Base-by-base conservation (phyloP, 2,329 filamentous ascomycete genomes). In the Xylaria sp. region DNA sequence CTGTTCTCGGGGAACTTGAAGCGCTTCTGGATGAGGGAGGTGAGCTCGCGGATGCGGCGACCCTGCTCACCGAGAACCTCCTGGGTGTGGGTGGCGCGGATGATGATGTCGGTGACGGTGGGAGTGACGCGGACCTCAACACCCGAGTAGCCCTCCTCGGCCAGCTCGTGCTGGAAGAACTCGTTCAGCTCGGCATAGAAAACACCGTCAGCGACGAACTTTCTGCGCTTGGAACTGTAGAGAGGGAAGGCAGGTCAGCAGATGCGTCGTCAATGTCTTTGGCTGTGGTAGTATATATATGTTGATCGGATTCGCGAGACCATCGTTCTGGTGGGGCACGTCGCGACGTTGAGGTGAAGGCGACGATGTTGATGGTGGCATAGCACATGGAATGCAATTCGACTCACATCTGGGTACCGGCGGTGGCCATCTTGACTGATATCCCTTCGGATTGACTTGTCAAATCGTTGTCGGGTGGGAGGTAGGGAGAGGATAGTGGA, bases 1-100 rank as follows among this genome's bases (percentile, higher is more conserved):
- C 90, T 95, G 90, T 97, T 97, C 85, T 97, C 93, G 82, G 94
- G 93, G 89, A 99, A 99, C 87, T 97, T 97, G 91, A 99, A 99
- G 78, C 94, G 92, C 90, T 99, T 97, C 86, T 99, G 95, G 86
- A 99, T 99, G 78, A 99, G 89, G 76, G 92, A 97, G 78, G 94
- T 99, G 81, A 99, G 92, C 87, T 99, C 94, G 80, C 94, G 93
- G 81, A 99, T 99, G 84, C 94, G 91, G 84, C 94, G 92, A 76
- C 94, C 94, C 87, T 99, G 94, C 89, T 99, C 94, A 77, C 94
- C 94, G 76, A 99, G 91, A 73, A 99, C 95, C 85, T 99, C 95
- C 85, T 99, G 94, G 77, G 94, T 99, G 89, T 99, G 94, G 76
- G 94, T 99, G 78, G 94, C 94, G 80, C 94, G 94, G 86, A 99